Conservation (phyloP, 2,329 filamentous ascomycete species). For the Xylariaceae sp. region DNA sequence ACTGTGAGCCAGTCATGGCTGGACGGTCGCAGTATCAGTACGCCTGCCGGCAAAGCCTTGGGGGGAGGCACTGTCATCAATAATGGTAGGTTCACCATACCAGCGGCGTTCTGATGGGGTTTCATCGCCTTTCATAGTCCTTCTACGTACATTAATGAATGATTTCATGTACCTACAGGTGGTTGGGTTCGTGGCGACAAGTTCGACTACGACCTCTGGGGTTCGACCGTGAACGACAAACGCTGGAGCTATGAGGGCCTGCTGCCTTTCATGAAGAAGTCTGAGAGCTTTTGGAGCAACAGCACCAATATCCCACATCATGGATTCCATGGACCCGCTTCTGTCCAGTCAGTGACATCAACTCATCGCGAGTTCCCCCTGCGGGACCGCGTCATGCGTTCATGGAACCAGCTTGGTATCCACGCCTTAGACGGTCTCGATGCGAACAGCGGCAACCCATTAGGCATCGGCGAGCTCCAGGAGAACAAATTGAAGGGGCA, state of each 20-base stretch:
- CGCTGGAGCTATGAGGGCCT: constrained; percentile 36
- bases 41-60: constrained; percentile 29
- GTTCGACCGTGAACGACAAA: constrained; percentile 25
- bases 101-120: not conserved
- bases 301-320: constrained; percentile 15
- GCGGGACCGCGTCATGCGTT: constrained; percentile 19
- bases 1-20: constrained; percentile 20
- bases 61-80: constrained; percentile 34
- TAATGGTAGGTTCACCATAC: constrained; percentile 8
- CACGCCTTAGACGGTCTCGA: constrained; percentile 8
- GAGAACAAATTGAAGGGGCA: constrained; percentile 29
- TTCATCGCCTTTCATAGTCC: not conserved
- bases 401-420: constrained; percentile 30
- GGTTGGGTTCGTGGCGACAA: constrained; percentile 35
- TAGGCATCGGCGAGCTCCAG: constrained; percentile 20
- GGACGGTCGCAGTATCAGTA: constrained; percentile 13
- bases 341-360: constrained; percentile 17
- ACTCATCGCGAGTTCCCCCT: constrained; percentile 30
- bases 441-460: constrained; percentile 15
- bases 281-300: constrained; percentile 21
- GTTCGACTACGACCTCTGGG: constrained; percentile 40
- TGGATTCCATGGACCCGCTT: constrained; percentile 21
- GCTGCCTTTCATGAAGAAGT: constrained; percentile 34
- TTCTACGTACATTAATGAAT: not conserved
- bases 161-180: constrained; percentile 6